Evolutionary conservation across 2,329 filamentous ascomycete genomes (phyloP).

Genomic region (Ceratocystis ficicola): DNA sequence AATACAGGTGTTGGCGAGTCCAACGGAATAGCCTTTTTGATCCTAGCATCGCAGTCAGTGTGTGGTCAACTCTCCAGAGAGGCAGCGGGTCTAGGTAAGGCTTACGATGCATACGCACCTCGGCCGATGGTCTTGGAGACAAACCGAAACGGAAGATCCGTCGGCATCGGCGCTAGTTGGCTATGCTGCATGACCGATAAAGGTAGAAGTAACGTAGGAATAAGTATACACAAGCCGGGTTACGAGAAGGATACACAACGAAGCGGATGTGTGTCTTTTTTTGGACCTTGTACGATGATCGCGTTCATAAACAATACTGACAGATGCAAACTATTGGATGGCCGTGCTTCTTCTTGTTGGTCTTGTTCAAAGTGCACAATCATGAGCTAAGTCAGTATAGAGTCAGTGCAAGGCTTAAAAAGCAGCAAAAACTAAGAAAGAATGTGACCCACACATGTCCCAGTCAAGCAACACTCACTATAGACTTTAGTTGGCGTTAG

Average conservation of each 20-base stretch:
- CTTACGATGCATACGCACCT: slow-evolving; percentile 91
- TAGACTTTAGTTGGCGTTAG: neutral
- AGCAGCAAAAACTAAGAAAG: no score
- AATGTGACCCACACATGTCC: neutral
- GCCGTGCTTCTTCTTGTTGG: neutral
- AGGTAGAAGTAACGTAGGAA: neutral
- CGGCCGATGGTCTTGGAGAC: slow-evolving; percentile 93
- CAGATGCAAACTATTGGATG: no score
- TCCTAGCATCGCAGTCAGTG: slow-evolving; percentile 39
- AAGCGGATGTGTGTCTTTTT: neutral
- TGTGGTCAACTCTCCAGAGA: neutral
- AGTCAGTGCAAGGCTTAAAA: neutral
- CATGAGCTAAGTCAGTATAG: neutral
- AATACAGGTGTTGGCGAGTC: slow-evolving; percentile 63
- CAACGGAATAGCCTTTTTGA: slow-evolving; percentile 81
- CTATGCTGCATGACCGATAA: slow-evolving; percentile 36
- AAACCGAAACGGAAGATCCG: slow-evolving; percentile 79
- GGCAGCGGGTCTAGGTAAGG: slow-evolving; percentile 10
- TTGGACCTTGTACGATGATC: neutral
- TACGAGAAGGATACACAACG: neutral
- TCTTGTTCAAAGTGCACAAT: neutral
- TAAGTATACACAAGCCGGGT: neutral
- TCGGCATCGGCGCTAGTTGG: slow-evolving; percentile 76
- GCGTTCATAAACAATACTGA: neutral
- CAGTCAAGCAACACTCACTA: neutral